phyloP scores from a whole-genome alignment of 208 protist species.

The Porcisia deanei region DNA sequence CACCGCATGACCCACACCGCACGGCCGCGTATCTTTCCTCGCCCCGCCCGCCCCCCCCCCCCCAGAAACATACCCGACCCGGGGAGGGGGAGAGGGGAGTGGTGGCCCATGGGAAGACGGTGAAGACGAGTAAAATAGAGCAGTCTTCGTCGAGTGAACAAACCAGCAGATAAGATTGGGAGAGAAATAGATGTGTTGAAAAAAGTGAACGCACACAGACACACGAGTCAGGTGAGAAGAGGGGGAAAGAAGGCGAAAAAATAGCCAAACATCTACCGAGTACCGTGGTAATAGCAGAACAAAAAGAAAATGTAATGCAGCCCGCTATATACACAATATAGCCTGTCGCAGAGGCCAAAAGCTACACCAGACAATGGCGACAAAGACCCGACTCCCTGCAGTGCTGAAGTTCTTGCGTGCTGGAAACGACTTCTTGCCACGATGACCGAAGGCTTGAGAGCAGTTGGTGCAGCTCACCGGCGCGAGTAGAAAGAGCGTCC shows the following conservation, averaged over 20 bases:
- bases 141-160: background rate
- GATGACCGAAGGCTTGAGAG: constrained; percentile 6
- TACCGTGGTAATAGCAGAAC: background rate
- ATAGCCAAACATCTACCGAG: background rate
- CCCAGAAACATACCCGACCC: no score
- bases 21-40: no score
- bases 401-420: constrained; percentile 13
- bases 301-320: background rate
- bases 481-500: constrained; percentile 44
- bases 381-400: constrained; percentile 18
- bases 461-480: constrained; percentile 33
- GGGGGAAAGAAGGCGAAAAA: background rate
- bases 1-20: no score
- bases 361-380: constrained; percentile 5
- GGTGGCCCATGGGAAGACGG: background rate
- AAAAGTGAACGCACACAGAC: no score
- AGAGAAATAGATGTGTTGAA: no score
- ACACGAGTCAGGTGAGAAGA: no score
- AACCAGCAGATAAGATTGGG: background rate
- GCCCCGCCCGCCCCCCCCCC: no score
- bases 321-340: background rate
- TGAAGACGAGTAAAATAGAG: background rate
- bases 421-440: constrained; percentile 11
- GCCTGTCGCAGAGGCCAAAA: no score
- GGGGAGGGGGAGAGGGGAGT: background rate